Conservation (phyloP, 2,329 filamentous ascomycete genomes). For the Fusarium proliferatum region DNA sequence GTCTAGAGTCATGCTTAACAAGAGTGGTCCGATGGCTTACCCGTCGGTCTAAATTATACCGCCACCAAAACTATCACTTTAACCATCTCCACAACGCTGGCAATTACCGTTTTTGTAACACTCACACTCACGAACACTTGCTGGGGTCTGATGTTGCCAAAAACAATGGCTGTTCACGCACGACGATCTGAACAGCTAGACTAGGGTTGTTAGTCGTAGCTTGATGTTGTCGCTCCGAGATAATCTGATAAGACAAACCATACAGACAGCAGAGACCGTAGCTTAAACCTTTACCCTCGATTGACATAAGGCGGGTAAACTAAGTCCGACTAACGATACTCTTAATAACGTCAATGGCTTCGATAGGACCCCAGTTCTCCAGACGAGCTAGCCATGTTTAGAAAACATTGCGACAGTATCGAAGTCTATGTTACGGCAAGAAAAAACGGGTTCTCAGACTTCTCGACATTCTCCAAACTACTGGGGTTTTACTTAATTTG, state of each 20-base stretch:
- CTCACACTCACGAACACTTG: background rate
- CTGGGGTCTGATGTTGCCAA: too few relatives aligned
- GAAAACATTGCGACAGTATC: background rate
- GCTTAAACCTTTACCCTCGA: too few relatives aligned
- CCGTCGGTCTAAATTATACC: background rate
- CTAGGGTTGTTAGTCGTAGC: background rate
- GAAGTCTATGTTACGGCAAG: background rate
- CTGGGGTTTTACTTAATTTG: background rate
- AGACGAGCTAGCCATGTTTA: background rate
- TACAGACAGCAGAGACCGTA: accelerated
- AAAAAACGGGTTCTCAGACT: background rate
- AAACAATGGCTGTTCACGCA: too few relatives aligned
- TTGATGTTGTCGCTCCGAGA: background rate
- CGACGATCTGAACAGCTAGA: background rate
- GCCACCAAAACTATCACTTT: accelerated
- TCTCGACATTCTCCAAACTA: background rate
- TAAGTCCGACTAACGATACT: background rate
- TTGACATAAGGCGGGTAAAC: background rate
- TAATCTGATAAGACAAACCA: background rate
- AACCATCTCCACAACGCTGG: accelerated
- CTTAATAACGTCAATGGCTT: too few relatives aligned
- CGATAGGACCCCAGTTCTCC: background rate
- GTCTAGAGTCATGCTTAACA: background rate
- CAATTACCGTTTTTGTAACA: accelerated
- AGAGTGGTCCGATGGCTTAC: background rate